Base-by-base conservation (phyloP, 768 basidiomycete genomes). In the Podaxis sp. region DNA sequence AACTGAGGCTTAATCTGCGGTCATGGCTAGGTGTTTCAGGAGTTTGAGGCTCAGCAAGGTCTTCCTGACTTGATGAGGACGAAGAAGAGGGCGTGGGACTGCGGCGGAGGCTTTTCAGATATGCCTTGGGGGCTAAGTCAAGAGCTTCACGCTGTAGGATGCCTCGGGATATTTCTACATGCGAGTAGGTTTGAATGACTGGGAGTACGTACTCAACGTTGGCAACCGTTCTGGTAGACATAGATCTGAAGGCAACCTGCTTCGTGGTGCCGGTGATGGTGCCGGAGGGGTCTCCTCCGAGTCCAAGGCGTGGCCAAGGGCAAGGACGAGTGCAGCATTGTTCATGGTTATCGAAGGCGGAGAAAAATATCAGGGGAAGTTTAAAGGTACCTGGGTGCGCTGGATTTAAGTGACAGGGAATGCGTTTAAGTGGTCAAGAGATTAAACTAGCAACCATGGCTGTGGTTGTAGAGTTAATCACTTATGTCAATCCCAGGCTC, bases 61-160 rank as follows among this genome's bases (percentile, higher is more conserved):
- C 52, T 24, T 52, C 59, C 8, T 53, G 59, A 22, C 39, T 53
- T 22, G 49, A 61, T 11, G 57, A 59, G 4, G 59, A 53, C 5
- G 59, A 15, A 28, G 59, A 42, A 2, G 59, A 61, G 22, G 52
- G 49, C 11, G 51, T 5, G 1, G 59, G 59, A 30, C 52, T 61
- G 26, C 22, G 19, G 30, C 36, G 60, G 9, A 63, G 44, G 44
- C 59, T 52, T 13, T 36, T 79, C 48, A 84, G 72, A 19, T 90
- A 71, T 40, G 87, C 83, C 64, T 73, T 80, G 0, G 88, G 87
- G 15, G 85, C 90, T 53, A 78, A 71, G 48, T 73, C 72, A 46
- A 82, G 78, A 30, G 89, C 92, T 76, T 94, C 92, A 51, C 92
- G 85, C 73, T 84, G 79, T 24, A 94, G 73, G 68, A 91, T 88